These are phyloP conservation scores for Trichophyton benhamiae DNA, from an alignment of 2,329 filamentous ascomycete genomes.

Conservation along the genomic window DNA sequence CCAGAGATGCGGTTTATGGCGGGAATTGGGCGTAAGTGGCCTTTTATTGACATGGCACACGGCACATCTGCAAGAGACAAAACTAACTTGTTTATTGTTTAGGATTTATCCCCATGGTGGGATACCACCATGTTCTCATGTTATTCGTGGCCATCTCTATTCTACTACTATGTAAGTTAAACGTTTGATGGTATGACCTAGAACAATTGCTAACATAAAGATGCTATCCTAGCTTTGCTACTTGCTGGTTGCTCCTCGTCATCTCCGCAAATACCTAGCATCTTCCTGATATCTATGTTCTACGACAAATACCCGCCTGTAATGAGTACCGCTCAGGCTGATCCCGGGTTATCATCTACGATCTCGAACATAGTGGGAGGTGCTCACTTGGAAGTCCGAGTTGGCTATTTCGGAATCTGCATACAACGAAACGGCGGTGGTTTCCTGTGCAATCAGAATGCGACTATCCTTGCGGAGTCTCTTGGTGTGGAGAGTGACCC, in stretches of 20 bases:
- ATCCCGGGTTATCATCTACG: slow-evolving; percentile 73
- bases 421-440: slow-evolving; percentile 80
- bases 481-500: slow-evolving; percentile 86
- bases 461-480: slow-evolving; percentile 80
- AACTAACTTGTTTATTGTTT: slow-evolving; percentile 4
- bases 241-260: slow-evolving; percentile 94
- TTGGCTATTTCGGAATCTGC: slow-evolving; percentile 97
- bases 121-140: slow-evolving; percentile 85
- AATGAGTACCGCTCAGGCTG: slow-evolving; percentile 76
- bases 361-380: slow-evolving; percentile 81
- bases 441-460: slow-evolving; percentile 95
- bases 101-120: slow-evolving; percentile 51
- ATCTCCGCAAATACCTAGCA: slow-evolving; percentile 83
- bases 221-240: slow-evolving; percentile 55
- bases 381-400: slow-evolving; percentile 74
- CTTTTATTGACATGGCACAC: neutral
- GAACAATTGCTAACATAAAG: neutral
- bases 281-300: slow-evolving; percentile 97
- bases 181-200: neutral
- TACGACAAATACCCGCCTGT: slow-evolving; percentile 75
- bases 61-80: neutral
- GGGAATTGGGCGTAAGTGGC: slow-evolving; percentile 22
- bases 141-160: slow-evolving; percentile 88
- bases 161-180: slow-evolving; percentile 74
- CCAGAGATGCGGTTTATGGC: slow-evolving; percentile 20